Percentiles rank a stretch among this genome's conserved stretches.
phyloP scores from a whole-genome alignment of 2,329 filamentous ascomycete species.

The Fusarium tupiense region DNA sequence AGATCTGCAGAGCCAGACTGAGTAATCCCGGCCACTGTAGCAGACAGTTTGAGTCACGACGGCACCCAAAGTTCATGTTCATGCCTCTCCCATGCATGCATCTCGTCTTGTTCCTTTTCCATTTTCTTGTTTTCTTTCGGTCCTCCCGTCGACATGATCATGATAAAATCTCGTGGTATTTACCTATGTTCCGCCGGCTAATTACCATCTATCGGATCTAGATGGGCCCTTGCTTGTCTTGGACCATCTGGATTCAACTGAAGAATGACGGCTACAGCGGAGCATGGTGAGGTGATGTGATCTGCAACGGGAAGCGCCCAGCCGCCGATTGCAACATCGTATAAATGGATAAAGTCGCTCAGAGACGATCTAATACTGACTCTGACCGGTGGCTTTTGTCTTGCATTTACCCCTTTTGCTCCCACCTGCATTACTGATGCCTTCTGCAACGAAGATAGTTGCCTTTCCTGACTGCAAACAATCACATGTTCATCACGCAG shows the following conservation, averaged over 20 bases:
- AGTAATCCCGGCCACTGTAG: slow-evolving; percentile 19
- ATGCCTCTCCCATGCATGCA: slow-evolving; percentile 5
- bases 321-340: slow-evolving; percentile 23
- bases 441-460: background rate
- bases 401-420: slow-evolving; percentile 1
- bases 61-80: background rate
- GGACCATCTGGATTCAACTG: slow-evolving; percentile 15
- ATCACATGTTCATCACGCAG: slow-evolving; percentile 17
- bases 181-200: slow-evolving; percentile 12
- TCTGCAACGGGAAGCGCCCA: slow-evolving; percentile 31
- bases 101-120: slow-evolving; percentile 3
- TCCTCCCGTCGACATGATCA: slow-evolving; percentile 1
- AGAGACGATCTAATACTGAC: background rate
- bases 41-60: slow-evolving; percentile 8
- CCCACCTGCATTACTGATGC: background rate
- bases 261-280: slow-evolving; percentile 2
- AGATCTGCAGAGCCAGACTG: slow-evolving; percentile 30
- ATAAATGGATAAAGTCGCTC: slow-evolving; percentile 13
- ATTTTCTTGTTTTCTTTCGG: slow-evolving; percentile 12
- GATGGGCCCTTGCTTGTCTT: slow-evolving; percentile 7
- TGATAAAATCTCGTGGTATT: slow-evolving; percentile 28
- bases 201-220: slow-evolving; percentile 12
- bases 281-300: slow-evolving; percentile 10
- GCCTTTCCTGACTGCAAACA: background rate
- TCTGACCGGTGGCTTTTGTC: background rate